Evolutionary conservation across 2,329 filamentous ascomycete genomes (phyloP), one percentile per base, ranked within the genome.

Genomic region (Xylaria sp.): DNA sequence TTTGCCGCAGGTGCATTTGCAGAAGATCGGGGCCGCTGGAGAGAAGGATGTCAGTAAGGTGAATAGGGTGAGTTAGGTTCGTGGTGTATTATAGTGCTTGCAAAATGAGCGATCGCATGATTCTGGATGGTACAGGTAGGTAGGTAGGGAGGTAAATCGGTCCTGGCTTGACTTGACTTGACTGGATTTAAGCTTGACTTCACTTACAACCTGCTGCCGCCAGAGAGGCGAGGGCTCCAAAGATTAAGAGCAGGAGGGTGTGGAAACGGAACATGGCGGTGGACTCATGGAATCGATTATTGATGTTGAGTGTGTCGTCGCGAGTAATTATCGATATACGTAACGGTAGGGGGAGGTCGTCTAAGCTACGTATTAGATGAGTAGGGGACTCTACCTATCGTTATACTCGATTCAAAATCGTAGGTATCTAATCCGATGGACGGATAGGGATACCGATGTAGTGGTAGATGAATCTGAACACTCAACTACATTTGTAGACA

Each of bases 1-100:
- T 74, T 87, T 88, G 82, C 90, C 90, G 82, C 89, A 91, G 73
- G 88, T 91, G 81, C 89, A 91, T 84, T 91, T 91, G 84, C 89
- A 91, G 78, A 91, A 91, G 1, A 87, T 88, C 20, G 88, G 88
- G 52, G 88, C 85, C 39, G 86, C 88, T 90, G 75, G 15, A 37
- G 8, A 37, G 34, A 37, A 9, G 28, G 4, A 5, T 28, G 28
- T 25, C 2, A 25, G 25, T 28, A 28, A 28, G 28, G 34, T 2
- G 7, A 34, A 6, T 9, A 34, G 8, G 10, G 44, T 48, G 23
- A 20, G 34, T n/a, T n/a, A n/a, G n/a, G n/a, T n/a, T n/a, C n/a
- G n/a, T n/a, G n/a, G n/a, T n/a, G n/a, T n/a, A n/a, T n/a, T n/a
- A n/a, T n/a, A n/a, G n/a, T n/a, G n/a, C n/a, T n/a, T n/a, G n/a